Evolutionary conservation across 2,329 filamentous ascomycete genomes (phyloP).

Genomic region (Colletotrichum sp.): DNA sequence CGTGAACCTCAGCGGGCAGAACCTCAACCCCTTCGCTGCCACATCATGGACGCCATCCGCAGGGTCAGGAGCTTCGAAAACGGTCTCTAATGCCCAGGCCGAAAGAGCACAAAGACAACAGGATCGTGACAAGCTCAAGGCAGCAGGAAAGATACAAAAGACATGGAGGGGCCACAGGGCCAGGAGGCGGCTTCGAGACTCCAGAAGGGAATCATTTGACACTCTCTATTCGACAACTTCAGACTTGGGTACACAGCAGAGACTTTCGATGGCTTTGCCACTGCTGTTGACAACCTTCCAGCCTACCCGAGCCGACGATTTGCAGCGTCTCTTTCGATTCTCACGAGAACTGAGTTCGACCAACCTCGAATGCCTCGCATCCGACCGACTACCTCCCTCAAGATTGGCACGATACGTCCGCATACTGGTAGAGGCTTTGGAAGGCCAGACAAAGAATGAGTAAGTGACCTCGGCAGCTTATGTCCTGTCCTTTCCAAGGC

Average conservation of each 20-base stretch:
- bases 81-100: constrained; percentile 85
- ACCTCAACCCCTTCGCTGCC: constrained; percentile 78
- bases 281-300: constrained; percentile 58
- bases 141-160: constrained; percentile 76
- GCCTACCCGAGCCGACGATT: constrained; percentile 47
- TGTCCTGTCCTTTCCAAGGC: background rate
- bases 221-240: constrained; percentile 49
- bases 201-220: constrained; percentile 69
- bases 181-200: constrained; percentile 62
- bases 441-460: constrained; percentile 9
- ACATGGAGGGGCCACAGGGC: constrained; percentile 80
- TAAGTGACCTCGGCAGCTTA: background rate
- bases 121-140: constrained; percentile 78
- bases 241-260: constrained; percentile 36
- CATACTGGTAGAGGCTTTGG: constrained; percentile 40
- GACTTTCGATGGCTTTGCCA: constrained; percentile 45
- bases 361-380: constrained; percentile 39
- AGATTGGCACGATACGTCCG: constrained; percentile 39
- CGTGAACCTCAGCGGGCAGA: constrained; percentile 90
- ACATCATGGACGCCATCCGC: constrained; percentile 61
- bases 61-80: constrained; percentile 72
- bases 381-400: constrained; percentile 30
- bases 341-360: constrained; percentile 45
- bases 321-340: constrained; percentile 51
- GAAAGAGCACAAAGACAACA: constrained; percentile 81